Evolutionary conservation across 805 yeast species (phyloP).

Genomic region (Cyberlindnera japonica): DNA sequence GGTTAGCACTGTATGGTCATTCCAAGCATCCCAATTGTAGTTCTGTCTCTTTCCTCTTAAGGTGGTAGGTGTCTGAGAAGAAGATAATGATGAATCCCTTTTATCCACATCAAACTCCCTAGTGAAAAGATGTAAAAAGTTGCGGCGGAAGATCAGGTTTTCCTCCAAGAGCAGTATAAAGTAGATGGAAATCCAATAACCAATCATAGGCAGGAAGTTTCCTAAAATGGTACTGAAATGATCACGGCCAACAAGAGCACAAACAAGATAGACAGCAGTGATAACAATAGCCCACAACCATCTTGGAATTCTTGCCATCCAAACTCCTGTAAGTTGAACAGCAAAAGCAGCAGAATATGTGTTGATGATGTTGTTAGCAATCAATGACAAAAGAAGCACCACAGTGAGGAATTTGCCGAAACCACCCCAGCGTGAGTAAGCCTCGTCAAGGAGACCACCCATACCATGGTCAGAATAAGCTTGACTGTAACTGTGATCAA

Average conservation of each 20-base stretch:
- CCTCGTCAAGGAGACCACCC: conserved; percentile 69
- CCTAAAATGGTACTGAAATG: conserved; percentile 70
- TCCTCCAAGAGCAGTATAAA: conserved; percentile 69
- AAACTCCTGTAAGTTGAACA: conserved; percentile 58
- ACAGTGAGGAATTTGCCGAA: conserved; percentile 74
- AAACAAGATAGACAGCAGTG: conserved; percentile 59
- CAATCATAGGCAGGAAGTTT: conserved; percentile 86
- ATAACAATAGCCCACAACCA: conserved; percentile 69
- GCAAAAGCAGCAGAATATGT: conserved; percentile 79
- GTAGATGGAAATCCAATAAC: conserved; percentile 87
- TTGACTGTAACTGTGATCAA: conserved; percentile 51
- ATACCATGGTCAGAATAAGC: conserved; percentile 59
- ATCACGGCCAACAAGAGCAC: conserved; percentile 73
- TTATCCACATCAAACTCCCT: conserved; percentile 33
- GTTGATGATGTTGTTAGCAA: conserved; percentile 79
- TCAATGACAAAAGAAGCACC: conserved; percentile 65
- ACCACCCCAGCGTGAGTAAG: conserved; percentile 67
- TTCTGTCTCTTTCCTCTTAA: conserved; percentile 34
- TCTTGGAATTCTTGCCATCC: conserved; percentile 63
- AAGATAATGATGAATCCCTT: background rate
- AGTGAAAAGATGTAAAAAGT: conserved; percentile 39
- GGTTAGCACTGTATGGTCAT: conserved; percentile 55
- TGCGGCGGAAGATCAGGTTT: conserved; percentile 61
- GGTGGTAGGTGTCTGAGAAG: conserved; percentile 3
- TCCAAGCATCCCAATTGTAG: conserved; percentile 77